A percentile compares a stretch with the other conserved stretches of the same genome.
These are phyloP conservation scores for Boletus sp. DNA, from an alignment of 768 basidiomycete species.

Conservation along the genomic window DNA sequence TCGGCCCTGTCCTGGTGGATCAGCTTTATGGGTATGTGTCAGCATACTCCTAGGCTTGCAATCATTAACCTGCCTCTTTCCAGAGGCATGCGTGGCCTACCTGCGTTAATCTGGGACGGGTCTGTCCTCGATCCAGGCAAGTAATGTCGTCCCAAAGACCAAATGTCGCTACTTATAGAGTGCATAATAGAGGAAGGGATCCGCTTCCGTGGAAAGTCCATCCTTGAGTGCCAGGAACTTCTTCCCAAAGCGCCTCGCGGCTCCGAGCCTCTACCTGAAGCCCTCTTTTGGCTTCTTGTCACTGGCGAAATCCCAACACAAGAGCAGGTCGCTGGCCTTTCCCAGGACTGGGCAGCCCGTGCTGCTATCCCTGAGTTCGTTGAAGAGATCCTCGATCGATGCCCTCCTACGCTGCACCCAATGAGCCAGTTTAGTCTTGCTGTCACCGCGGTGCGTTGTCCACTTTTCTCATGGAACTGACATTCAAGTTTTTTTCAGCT, in stretches of 20 bases:
- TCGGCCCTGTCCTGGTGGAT: slow-evolving; percentile 89
- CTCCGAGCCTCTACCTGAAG: slow-evolving; percentile 88
- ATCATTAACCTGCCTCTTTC: slow-evolving; percentile 1
- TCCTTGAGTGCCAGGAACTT: slow-evolving; percentile 81
- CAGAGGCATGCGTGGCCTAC: slow-evolving; percentile 85
- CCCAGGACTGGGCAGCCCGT: slow-evolving; percentile 93
- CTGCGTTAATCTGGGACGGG: slow-evolving; percentile 97
- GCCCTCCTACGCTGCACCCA: slow-evolving; percentile 91
- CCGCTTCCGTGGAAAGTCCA: slow-evolving; percentile 95
- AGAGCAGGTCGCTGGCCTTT: slow-evolving; percentile 84
- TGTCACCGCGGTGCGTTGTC: slow-evolving; percentile 75
- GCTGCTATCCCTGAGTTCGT: slow-evolving; percentile 90
- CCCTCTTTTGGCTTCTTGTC: slow-evolving; percentile 92
- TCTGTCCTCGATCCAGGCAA: slow-evolving; percentile 92
- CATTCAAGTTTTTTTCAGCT: slow-evolving; percentile 43
- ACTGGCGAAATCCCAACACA: slow-evolving; percentile 93
- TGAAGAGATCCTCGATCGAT: slow-evolving; percentile 94
- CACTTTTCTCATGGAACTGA: background rate
- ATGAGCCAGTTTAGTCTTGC: slow-evolving; percentile 99
- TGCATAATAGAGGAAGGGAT: slow-evolving; percentile 81
- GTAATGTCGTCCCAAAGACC: slow-evolving; percentile 17
- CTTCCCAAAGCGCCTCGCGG: slow-evolving; percentile 91
- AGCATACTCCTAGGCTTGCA: background rate
- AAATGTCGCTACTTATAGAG: background rate
- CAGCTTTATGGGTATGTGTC: slow-evolving; percentile 76